These are phyloP conservation scores for Cutaneotrichosporon sp. DNA, from an alignment of 1,284 basidiomycete species.

Conservation along the genomic window DNA sequence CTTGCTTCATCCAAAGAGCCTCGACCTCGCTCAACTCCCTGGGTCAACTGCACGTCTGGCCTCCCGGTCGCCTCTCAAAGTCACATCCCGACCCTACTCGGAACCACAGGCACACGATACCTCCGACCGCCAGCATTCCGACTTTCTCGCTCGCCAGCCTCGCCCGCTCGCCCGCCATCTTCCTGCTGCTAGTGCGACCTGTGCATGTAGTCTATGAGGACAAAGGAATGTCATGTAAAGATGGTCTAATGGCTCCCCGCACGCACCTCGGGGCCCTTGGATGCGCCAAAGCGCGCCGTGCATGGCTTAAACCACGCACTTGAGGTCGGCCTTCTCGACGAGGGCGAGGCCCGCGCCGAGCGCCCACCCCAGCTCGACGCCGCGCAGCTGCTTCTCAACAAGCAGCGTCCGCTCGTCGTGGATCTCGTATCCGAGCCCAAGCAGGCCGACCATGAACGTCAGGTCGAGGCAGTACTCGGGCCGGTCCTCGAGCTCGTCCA, in stretches of 20 bases:
- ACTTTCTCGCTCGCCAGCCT: no score
- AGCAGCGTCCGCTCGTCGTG: slow-evolving; percentile 65
- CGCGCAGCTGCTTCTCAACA: slow-evolving; percentile 85
- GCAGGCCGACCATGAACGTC: slow-evolving; percentile 88
- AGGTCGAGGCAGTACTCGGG: slow-evolving; percentile 96
- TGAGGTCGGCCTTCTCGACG: slow-evolving; percentile 53
- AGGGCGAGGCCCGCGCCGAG: slow-evolving; percentile 79
- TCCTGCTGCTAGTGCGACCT: background rate
- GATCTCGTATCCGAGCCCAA: slow-evolving; percentile 83
- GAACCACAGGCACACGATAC: no score
- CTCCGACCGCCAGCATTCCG: no score
- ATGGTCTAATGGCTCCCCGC: background rate
- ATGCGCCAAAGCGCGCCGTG: no score
- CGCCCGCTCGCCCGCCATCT: no score
- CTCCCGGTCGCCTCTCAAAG: no score
- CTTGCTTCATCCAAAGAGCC: no score
- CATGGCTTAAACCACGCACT: slow-evolving; percentile 46
- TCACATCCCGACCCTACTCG: no score
- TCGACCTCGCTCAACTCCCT: no score
- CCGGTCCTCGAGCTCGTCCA: slow-evolving; percentile 74
- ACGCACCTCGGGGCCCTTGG: background rate
- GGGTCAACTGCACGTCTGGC: no score
- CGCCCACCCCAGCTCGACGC: slow-evolving; percentile 94
- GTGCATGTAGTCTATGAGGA: background rate
- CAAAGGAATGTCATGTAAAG: background rate